Evolutionary conservation across 352 stramenopile species (phyloP), one percentile per base, ranked within the genome.

Genomic region (Globisporangium paddicum): DNA sequence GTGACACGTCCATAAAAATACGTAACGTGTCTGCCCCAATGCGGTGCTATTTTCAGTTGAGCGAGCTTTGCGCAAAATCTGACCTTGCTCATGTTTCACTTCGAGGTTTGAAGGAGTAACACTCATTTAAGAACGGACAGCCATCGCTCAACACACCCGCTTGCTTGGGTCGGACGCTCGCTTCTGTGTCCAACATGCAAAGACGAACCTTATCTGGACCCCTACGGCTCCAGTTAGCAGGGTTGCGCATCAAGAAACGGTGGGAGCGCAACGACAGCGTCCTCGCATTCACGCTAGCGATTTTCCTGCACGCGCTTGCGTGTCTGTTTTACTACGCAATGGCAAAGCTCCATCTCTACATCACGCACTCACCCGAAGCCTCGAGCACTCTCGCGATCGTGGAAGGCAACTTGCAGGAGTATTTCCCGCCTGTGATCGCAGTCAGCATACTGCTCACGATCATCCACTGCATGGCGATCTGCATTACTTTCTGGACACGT

Each of bases 251-350:
- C 28, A 32, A 32, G 28, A 32, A 6, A 32, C 28, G 28, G 28
- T 32, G 28, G 28, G 28, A 32, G 28, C 28, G 28, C 28, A 32
- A 32, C 28, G 28, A 32, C 28, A 32, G 41, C 13, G n/a, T 50
- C 25, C 18, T 59, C 7, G 19, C 23, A 13, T n/a, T 40, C 40
- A 10, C 40, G 18, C 21, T 41, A n/a, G 28, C 32, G 3, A 26
- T 59, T 7, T 25, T 58, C 13, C 35, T 58, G 35, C 51, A 58
- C 25, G 13, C 23, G 3, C 35, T 58, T 14, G 51, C 23, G 26
- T 48, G 23, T 10, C 8, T 41, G 3, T 58, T 40, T 26, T 58
- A 41, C 38, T 35, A 5, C 0, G 16, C 23, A 3, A 30, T 58
- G 21, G 9, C 38, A 9, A 46, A 46, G 37, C 25, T 58, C 14